phyloP scores from a whole-genome alignment of 257 asterid species.

The Leptodermis oblonga region DNA sequence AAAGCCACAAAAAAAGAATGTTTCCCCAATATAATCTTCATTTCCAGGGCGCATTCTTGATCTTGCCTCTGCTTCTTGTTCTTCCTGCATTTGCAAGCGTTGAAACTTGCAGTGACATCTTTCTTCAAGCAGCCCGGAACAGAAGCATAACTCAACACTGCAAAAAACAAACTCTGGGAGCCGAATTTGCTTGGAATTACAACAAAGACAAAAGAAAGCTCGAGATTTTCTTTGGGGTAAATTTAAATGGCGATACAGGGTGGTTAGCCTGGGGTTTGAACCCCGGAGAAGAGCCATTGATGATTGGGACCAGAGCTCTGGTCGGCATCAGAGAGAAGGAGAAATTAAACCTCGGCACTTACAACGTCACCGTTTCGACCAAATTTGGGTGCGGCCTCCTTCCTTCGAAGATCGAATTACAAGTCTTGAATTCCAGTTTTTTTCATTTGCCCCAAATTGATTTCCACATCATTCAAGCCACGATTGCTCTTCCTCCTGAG shows the following conservation, averaged over 20 bases:
- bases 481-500: slow-evolving; percentile 27
- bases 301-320: slow-evolving; percentile 59
- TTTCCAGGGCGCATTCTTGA: background rate
- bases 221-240: slow-evolving; percentile 43
- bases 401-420: slow-evolving; percentile 29
- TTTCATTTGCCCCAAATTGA: background rate
- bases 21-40: background rate
- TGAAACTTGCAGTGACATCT: slow-evolving; percentile 27
- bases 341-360: slow-evolving; percentile 11
- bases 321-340: slow-evolving; percentile 39
- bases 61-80: background rate
- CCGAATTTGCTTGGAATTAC: slow-evolving; percentile 48
- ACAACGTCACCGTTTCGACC: slow-evolving; percentile 31
- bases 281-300: slow-evolving; percentile 34
- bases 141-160: slow-evolving; percentile 23
- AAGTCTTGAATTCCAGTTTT: slow-evolving; percentile 18
- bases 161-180: slow-evolving; percentile 27
- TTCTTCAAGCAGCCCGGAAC: slow-evolving; percentile 16
- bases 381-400: slow-evolving; percentile 39
- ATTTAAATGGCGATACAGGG: slow-evolving; percentile 22
- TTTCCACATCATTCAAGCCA: slow-evolving; percentile 34
- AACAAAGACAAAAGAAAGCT: slow-evolving; percentile 22
- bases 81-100: background rate
- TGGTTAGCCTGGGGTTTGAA: slow-evolving; percentile 83
- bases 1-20: background rate